Evolutionary conservation across 2,329 filamentous ascomycete species (phyloP), one percentile per base, ranked within the genome.

Genomic region (Onygenales sp.): DNA sequence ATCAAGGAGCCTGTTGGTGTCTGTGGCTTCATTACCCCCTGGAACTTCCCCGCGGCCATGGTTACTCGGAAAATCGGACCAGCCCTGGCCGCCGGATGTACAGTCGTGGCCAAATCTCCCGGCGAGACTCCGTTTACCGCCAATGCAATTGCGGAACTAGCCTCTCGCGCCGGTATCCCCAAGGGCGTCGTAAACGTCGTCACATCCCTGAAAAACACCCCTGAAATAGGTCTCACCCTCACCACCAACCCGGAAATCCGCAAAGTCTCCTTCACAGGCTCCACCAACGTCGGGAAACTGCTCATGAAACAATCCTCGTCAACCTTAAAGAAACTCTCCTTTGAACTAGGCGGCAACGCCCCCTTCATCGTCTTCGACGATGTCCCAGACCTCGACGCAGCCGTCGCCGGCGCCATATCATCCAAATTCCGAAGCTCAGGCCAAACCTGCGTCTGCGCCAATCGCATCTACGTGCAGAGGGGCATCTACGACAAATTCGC

Each of bases 341-440:
- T 95, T 69, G 92, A 97, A 69, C 85, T 97, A 1, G 92, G 92
- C 52, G 93, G 92, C 47, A 97, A 97, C 68, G 88, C 92, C 0
- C 92, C 92, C 1, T 95, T 96, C 68, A 96, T 97, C 60, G 89
- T 97, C 36, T 97, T 97, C 65, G 90, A 97, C 64, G 92, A 97
- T 64, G 69, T 69, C 13, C 88, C 92, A 17, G 89, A 97, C 66
- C 74, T 97, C 17, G 91, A 96, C 55, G 74, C 77, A 4, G 93
- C 93, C 2, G 89, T 97, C 1, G 75, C 82, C 0, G 92, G 91
- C 31, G 90, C 90, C 47, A 81, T 97, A 52, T 75, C 84, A 27
- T 91, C 83, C 64, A 98, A 97, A 71, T 97, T 97, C 82, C 86
- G 93, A 52, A 89, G 86, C 39, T 94, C 89, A 0, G 93, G 93